Percentiles rank a stretch among this genome's conserved stretches.
Conservation (phyloP, 495 filamentous ascomycete genomes). For the Aspergillus biplanus region DNA sequence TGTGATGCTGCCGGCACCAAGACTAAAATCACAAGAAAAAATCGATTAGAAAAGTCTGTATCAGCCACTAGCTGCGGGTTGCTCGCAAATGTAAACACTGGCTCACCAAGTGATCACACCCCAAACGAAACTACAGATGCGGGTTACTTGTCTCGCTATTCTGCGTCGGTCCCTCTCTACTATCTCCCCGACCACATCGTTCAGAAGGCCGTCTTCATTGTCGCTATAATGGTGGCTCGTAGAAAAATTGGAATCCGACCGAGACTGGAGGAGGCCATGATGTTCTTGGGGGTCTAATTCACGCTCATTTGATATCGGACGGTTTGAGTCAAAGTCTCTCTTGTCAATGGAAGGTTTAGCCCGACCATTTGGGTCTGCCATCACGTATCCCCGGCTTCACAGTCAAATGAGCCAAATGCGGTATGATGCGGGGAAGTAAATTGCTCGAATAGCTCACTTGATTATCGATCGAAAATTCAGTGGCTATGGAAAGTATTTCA, state of each 20-base stretch:
- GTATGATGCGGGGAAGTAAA: background rate
- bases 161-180: conserved; percentile 58
- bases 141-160: conserved; percentile 53
- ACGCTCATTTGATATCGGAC: conserved; percentile 45
- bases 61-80: background rate
- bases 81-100: conserved; percentile 8
- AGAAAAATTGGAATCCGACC: conserved; percentile 30
- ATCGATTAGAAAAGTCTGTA: background rate
- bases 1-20: conserved; percentile 84
- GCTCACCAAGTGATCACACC: conserved; percentile 62
- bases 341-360: conserved; percentile 48
- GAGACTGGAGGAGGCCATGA: conserved; percentile 23
- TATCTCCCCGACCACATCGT: conserved; percentile 63
- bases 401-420: background rate
- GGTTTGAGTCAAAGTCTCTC: conserved; percentile 62
- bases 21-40: conserved; percentile 34
- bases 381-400: conserved; percentile 12
- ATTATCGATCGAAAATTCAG: background rate
- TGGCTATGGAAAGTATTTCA: too few species aligned
- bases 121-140: conserved; percentile 62
- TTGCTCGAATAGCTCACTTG: background rate
- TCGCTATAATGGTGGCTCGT: conserved; percentile 27
- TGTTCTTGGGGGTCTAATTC: conserved; percentile 32
- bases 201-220: conserved; percentile 61
- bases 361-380: conserved; percentile 36